Evolutionary conservation across 495 filamentous ascomycete species (phyloP).

Genomic region (Aspergillus sclerotioniger): DNA sequence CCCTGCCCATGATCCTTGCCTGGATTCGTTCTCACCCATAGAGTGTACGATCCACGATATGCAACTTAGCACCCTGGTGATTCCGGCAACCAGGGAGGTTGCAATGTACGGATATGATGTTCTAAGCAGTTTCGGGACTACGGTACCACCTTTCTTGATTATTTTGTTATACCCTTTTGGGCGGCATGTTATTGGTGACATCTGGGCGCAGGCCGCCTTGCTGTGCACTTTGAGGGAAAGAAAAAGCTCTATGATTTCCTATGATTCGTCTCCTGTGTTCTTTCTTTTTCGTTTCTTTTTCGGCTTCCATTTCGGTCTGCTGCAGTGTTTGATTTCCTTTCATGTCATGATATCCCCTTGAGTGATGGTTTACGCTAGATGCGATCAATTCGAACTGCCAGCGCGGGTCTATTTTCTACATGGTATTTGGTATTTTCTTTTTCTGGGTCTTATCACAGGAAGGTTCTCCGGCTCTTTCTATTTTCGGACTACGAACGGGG

Average conservation of each 20-base stretch:
- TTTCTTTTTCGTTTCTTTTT: slow-evolving; percentile 8
- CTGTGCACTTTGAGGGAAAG: slow-evolving; percentile 1
- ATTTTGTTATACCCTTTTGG: slow-evolving; percentile 6
- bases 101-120: slow-evolving; percentile 10
- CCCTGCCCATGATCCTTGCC: slow-evolving; percentile 38
- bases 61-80: neutral
- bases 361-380: slow-evolving; percentile 18
- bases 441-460: neutral
- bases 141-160: slow-evolving; percentile 10
- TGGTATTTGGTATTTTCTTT: slow-evolving; percentile 5
- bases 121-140: slow-evolving; percentile 2
- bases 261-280: slow-evolving; percentile 2
- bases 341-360: slow-evolving; percentile 25
- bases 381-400: slow-evolving; percentile 9
- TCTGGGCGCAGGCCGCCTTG: slow-evolving; percentile 23
- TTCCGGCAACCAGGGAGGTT: neutral
- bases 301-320: neutral
- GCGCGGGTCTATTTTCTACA: neutral
- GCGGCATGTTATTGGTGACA: slow-evolving; percentile 14
- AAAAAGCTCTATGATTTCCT: slow-evolving; percentile 5
- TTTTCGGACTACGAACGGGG: no score
- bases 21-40: slow-evolving; percentile 45
- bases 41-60: neutral
- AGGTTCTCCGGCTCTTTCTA: no score
- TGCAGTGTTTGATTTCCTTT: neutral